phyloP scores from a whole-genome alignment of 495 filamentous ascomycete genomes.

The Tetracladium setigerum region DNA sequence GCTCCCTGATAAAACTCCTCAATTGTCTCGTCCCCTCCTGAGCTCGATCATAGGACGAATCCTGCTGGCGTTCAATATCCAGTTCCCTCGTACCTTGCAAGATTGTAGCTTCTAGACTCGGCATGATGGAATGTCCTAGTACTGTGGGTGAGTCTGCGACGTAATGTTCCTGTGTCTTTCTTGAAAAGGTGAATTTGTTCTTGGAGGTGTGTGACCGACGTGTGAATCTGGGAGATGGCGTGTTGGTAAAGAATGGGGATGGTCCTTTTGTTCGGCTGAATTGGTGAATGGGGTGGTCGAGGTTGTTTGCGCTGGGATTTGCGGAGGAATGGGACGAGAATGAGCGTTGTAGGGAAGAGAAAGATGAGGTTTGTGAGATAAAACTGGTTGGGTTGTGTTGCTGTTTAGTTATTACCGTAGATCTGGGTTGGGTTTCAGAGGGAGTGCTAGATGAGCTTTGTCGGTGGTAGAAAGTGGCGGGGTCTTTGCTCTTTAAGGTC shows the following conservation, averaged over 20 bases:
- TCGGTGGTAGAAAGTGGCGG: too few species aligned
- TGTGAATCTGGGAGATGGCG: slow-evolving; percentile 5
- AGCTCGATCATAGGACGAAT: slow-evolving; percentile 12
- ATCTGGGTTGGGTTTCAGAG: too few species aligned
- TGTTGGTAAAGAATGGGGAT: slow-evolving; percentile 11
- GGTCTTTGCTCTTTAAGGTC: too few species aligned
- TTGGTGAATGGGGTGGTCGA: background rate
- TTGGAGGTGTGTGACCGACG: too few species aligned
- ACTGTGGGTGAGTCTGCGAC: slow-evolving; percentile 11
- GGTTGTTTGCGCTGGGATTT: background rate
- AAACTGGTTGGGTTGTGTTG: too few species aligned
- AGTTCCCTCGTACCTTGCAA: background rate
- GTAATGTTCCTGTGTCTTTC: background rate
- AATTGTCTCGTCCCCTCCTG: slow-evolving; percentile 17
- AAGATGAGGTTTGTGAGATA: too few species aligned
- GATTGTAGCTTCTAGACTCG: background rate
- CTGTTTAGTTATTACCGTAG: too few species aligned
- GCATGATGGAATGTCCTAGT: background rate
- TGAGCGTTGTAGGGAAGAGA: too few species aligned
- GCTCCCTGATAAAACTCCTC: slow-evolving; percentile 9
- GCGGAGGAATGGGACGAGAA: background rate
- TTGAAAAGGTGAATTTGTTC: too few species aligned
- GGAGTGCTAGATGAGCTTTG: too few species aligned
- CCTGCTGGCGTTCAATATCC: background rate
- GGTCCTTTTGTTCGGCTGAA: slow-evolving; percentile 9